Evolutionary conservation across 2,329 filamentous ascomycete species (phyloP), one percentile per base, ranked within the genome.

Genomic region (Penicillium psychrosexuale): DNA sequence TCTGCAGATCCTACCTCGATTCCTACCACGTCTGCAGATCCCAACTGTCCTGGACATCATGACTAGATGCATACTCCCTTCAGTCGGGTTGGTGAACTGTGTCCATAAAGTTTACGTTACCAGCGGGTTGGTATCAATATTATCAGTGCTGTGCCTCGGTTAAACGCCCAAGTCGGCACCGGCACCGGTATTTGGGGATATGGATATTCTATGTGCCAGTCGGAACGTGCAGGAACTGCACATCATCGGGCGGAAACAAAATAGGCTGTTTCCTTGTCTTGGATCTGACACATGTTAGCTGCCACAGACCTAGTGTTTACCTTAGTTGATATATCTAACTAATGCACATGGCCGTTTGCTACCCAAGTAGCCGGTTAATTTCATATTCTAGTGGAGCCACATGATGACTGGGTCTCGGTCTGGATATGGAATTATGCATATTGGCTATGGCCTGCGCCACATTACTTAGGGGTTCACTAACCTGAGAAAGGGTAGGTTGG

Each of bases 351-450:
- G 8, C 37, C 34, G 37, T 36, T 52, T 48, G 33, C 46, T 40
- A 48, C 48, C 28, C 34, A 37, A 51, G 34, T 17, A 19, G 15
- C 31, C 13, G 49, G 27, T 36, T 33, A 7, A 17, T 27, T 45
- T 66, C 57, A 88, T 86, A 73, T 95, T 90, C 75, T 94, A 95
- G 72, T 95, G 90, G 31, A 96, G 78, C 91, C 92, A 96, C 83
- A 96, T 89, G 38, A 86, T 88, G 11, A 93, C 88, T 1, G 84
- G 84, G 0, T 90, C 90, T 4, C 89, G 56, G 96, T 85, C 19
- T 91, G 82, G 24, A 96, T 0, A 91, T 86, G 3, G 89, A 92
- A 69, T 88, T 93, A 68, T 95, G 91, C 3, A 83, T 72, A 58
- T 84, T 84, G 81, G 75, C 0, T 27, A 1, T 19, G 27, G 9